These are phyloP conservation scores for Fusarium sp. DNA, from an alignment of 2,329 filamentous ascomycete genomes.

Conservation along the genomic window DNA sequence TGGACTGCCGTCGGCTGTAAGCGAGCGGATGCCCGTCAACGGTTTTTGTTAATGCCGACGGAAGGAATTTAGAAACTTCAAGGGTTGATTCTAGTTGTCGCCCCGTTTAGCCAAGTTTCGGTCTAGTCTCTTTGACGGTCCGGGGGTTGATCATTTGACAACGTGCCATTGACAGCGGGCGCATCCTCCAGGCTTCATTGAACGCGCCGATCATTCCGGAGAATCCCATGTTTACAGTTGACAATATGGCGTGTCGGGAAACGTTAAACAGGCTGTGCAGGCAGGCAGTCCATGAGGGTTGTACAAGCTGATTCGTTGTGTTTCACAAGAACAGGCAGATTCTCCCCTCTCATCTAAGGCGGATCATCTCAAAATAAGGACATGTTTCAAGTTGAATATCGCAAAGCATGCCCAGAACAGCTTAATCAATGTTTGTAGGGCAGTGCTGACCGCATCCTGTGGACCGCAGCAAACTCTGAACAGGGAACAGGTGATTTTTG, in stretches of 20 bases:
- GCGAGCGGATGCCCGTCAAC: not conserved
- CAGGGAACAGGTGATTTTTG: not conserved
- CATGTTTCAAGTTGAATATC: not conserved
- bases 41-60: not conserved
- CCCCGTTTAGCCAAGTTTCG: not conserved
- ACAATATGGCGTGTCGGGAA: not conserved
- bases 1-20: not conserved
- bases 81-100: not conserved
- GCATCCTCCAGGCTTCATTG: not conserved
- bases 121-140: not conserved
- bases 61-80: not conserved
- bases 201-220: not conserved
- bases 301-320: not conserved
- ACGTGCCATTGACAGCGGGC: not conserved
- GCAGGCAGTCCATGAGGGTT: not conserved
- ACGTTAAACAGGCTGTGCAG: not conserved
- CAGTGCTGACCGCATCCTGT: not conserved
- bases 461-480: not conserved
- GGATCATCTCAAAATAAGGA: not conserved
- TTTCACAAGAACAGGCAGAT: not conserved
- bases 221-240: not conserved
- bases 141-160: not conserved
- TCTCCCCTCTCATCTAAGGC: not conserved
- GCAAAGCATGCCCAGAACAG: not conserved
- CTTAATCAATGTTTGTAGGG: not conserved